phyloP scores from a whole-genome alignment of 208 protist species.

The Leishmania turanica region DNA sequence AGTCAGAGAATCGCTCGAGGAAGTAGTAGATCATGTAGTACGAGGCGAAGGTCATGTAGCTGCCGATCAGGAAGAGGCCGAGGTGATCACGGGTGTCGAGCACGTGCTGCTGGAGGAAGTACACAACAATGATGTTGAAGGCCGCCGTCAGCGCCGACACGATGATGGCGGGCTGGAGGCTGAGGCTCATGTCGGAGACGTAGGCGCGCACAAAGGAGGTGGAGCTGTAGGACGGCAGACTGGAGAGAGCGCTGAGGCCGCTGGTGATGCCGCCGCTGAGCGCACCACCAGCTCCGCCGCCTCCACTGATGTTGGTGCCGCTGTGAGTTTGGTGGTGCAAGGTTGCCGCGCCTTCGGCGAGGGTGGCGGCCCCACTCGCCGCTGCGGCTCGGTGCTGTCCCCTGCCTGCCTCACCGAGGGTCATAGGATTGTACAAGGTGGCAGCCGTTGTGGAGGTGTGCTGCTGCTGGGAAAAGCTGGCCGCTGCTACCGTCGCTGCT shows the following conservation, averaged over 20 bases:
- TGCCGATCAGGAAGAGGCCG: slow-evolving; percentile 86
- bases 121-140: slow-evolving; percentile 71
- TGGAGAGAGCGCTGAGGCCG: slow-evolving; percentile 30
- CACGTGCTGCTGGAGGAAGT: slow-evolving; percentile 86
- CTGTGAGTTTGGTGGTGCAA: neutral
- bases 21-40: slow-evolving; percentile 93
- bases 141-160: slow-evolving; percentile 65
- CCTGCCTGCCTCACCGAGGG: neutral
- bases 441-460: neutral
- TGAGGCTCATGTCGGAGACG: slow-evolving; percentile 75
- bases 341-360: neutral
- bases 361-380: neutral
- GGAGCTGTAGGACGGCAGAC: slow-evolving; percentile 70
- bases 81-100: slow-evolving; percentile 87
- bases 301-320: slow-evolving; percentile 2
- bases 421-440: neutral
- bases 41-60: slow-evolving; percentile 84
- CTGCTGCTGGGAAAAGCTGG: neutral
- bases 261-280: slow-evolving; percentile 10
- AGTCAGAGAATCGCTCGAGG: slow-evolving; percentile 72
- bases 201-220: slow-evolving; percentile 89
- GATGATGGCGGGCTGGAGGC: slow-evolving; percentile 65
- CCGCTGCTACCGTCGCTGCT: neutral
- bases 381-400: slow-evolving; percentile 1
- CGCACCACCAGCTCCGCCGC: slow-evolving; percentile 5